phyloP scores from a whole-genome alignment of 768 basidiomycete genomes.

The Tylopilus subfusipes region DNA sequence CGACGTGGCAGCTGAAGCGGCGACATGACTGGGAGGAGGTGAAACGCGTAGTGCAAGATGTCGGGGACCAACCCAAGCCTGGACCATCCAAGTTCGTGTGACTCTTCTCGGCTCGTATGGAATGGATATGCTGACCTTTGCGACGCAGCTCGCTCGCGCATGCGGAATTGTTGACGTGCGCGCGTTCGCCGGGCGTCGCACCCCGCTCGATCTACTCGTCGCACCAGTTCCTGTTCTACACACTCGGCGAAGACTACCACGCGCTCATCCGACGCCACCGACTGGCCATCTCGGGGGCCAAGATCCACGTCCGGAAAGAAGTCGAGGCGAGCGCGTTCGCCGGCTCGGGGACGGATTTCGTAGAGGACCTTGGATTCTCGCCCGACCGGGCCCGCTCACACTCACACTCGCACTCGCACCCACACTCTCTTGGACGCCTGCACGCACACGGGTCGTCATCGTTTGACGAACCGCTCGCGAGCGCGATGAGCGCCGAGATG shows the following conservation, averaged over 20 bases:
- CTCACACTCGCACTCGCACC: conserved; percentile 4
- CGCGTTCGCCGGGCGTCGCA: conserved; percentile 53
- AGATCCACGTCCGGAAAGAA: conserved; percentile 69
- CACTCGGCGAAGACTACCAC: conserved; percentile 74
- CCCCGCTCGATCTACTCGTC: conserved; percentile 79
- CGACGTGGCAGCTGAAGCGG: conserved; percentile 63
- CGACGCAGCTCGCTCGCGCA: conserved; percentile 53
- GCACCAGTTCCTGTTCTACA: conserved; percentile 81
- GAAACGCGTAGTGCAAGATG: conserved; percentile 27
- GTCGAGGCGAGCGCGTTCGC: conserved; percentile 62
- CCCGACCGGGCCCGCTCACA: conserved; percentile 5
- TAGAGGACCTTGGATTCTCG: conserved; percentile 18
- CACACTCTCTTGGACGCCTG: conserved; percentile 20
- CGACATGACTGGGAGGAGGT: conserved; percentile 53
- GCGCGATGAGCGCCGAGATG: conserved; percentile 64
- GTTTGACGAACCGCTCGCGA: conserved; percentile 74
- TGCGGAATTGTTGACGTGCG: conserved; percentile 78
- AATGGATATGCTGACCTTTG: neutral
- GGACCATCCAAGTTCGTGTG: conserved; percentile 16
- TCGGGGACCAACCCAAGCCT: conserved; percentile 3
- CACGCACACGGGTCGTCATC: conserved; percentile 42
- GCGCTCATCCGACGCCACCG: conserved; percentile 66
- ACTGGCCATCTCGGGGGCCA: conserved; percentile 51
- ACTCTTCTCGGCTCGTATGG: neutral
- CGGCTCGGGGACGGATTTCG: conserved; percentile 23